These are phyloP conservation scores for Herpetomonas tarakana DNA, from an alignment of 208 protist species.

Conservation along the genomic window DNA sequence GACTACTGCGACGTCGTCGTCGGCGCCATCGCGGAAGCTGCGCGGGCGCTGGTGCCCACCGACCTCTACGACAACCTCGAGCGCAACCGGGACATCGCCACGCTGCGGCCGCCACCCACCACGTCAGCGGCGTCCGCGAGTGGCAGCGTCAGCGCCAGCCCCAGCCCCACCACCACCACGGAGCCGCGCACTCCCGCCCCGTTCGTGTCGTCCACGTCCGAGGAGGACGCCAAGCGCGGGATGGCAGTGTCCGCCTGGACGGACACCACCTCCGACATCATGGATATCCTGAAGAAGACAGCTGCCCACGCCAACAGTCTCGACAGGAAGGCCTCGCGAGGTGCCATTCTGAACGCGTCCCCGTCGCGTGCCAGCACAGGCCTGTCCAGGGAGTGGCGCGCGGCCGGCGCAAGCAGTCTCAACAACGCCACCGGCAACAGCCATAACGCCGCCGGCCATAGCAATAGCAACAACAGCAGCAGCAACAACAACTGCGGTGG, in stretches of 20 bases:
- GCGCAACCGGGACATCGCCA: conserved; percentile 34
- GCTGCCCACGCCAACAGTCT: conserved; percentile 73
- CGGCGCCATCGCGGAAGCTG: conserved; percentile 30
- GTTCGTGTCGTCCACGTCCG: conserved; percentile 1
- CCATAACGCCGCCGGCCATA: not conserved
- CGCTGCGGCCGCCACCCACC: conserved; percentile 2
- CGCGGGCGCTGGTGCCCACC: conserved; percentile 55
- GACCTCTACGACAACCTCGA: conserved; percentile 78
- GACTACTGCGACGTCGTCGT: conserved; percentile 55
- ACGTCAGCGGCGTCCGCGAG: conserved; percentile 6
- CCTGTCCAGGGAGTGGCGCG: conserved; percentile 14
- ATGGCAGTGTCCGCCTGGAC: conserved; percentile 3
- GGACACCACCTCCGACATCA: conserved; percentile 41
- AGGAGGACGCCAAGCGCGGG: not conserved
- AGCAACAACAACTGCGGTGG: not conserved
- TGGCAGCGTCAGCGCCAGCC: not conserved
- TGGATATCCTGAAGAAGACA: conserved; percentile 68
- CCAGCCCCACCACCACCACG: not conserved
- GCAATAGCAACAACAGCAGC: not conserved
- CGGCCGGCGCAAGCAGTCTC: conserved; percentile 2
- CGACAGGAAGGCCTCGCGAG: conserved; percentile 78
- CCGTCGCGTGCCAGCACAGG: conserved; percentile 30
- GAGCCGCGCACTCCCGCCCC: conserved; percentile 5
- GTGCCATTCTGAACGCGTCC: conserved; percentile 80
- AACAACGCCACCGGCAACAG: too few relatives aligned